A percentile compares a stretch with the other conserved stretches of the same genome.
Evolutionary conservation across 805 yeast species (phyloP).

Genomic region (Ogataea trehaloabstinens): DNA sequence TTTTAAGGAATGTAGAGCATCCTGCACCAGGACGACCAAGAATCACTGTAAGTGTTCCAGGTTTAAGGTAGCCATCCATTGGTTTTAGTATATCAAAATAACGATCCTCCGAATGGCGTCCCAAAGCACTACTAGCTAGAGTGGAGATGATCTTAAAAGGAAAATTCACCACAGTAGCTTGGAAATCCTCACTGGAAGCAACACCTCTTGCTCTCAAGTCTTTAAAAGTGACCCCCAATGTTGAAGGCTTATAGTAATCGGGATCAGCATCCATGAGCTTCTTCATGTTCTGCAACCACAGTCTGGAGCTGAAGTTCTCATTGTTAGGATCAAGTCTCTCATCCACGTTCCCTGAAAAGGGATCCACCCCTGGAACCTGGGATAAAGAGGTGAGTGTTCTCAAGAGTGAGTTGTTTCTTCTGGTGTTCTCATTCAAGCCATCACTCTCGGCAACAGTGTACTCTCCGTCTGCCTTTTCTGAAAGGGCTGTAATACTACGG

Average conservation of each 20-base stretch:
- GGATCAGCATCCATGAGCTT: constrained; percentile 48
- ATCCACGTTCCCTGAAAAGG: constrained; percentile 28
- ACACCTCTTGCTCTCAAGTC: constrained; percentile 57
- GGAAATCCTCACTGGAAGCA: constrained; percentile 60
- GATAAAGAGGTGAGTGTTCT: constrained; percentile 41
- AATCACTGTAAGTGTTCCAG: constrained; percentile 66
- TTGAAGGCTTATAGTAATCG: constrained; percentile 60
- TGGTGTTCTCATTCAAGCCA: constrained; percentile 28
- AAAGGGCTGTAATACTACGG: constrained; percentile 26
- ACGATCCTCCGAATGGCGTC: constrained; percentile 18
- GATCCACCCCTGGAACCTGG: constrained; percentile 39
- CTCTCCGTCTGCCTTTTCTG: neutral
- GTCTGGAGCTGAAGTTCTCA: constrained; percentile 50
- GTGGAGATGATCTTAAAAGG: constrained; percentile 28
- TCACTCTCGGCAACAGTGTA: constrained; percentile 1
- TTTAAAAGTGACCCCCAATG: constrained; percentile 55
- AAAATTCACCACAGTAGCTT: constrained; percentile 48
- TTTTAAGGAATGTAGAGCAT: constrained; percentile 62
- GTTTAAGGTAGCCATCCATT: constrained; percentile 57
- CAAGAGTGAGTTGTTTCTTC: constrained; percentile 21
- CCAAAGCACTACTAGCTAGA: constrained; percentile 5
- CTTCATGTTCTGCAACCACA: constrained; percentile 61
- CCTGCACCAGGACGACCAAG: constrained; percentile 82
- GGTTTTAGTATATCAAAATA: constrained; percentile 54
- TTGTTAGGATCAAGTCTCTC: constrained; percentile 52